Base-by-base conservation (phyloP, 1,284 basidiomycete genomes). In the Apiotrichum gracile region DNA sequence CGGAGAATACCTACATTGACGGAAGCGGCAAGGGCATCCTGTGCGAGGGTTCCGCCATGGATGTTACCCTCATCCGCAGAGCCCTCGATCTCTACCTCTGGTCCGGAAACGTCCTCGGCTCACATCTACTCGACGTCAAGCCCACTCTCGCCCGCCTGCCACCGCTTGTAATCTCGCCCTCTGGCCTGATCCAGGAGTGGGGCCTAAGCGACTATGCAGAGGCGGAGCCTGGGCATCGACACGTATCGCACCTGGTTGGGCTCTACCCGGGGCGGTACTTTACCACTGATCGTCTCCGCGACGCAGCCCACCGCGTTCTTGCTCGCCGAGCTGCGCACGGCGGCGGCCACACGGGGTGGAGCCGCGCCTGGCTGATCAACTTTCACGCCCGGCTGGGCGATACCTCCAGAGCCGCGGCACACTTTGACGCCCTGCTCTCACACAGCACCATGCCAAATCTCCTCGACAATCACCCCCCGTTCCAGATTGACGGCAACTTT, bases 401-500 rank as follows among this genome's bases (percentile, higher is more conserved):
- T 21, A 41, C 17, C 1, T 5, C 4, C 3, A 37, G 22, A 2
- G 55, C 51, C 5, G 41, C 13, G 0, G 7, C 4, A 1, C 19
- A 39, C n/a, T 6, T 47, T n/a, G 24, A n/a, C 10, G 0, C n/a
- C 4, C 39, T 51, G 29, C 39, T 49, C 14, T 0, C 19, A 10
- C 24, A 49, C 4, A 40, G 51, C 42, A 49, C 41, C 25, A 52
- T 48, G 40, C 39, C 50, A 25, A 57, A 57, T 40, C 21, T 57
- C 22, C 51, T 57, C 26, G 47, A 46, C 14, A 22, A 37, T 7
- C 55, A 57, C 39, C 55, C 55, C 8, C 55, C 55, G 10, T 57
- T 57, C 35, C 55, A 57, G 34, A 53, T 57, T 22, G 55, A 57
- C 33, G 55, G 55, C 25, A 57, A 57, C 27, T 34, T 57, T 17